phyloP scores from a whole-genome alignment of 2,329 filamentous ascomycete genomes.

The Fusarium vanettenii region DNA sequence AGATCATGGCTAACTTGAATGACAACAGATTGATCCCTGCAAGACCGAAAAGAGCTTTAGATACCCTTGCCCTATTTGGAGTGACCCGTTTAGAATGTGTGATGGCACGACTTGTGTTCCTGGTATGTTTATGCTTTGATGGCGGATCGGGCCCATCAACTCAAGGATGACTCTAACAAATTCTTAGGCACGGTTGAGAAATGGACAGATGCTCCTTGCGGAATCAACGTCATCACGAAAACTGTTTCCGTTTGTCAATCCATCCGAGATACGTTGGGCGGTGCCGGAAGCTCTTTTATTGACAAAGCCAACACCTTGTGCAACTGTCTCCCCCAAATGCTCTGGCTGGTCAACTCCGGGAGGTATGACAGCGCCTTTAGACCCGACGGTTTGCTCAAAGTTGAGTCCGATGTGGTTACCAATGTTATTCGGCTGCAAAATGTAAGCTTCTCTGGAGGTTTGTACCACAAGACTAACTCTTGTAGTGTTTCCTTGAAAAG shows the following conservation, averaged over 20 bases:
- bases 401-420: neutral
- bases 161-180: neutral
- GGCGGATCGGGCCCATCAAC: too few species aligned
- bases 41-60: neutral
- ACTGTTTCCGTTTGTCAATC: neutral
- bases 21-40: neutral
- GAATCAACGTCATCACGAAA: slow-evolving; percentile 1
- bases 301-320: neutral
- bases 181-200: neutral
- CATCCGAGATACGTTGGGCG: slow-evolving; percentile 1
- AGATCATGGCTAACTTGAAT: neutral
- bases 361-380: neutral
- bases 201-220: neutral
- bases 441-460: neutral
- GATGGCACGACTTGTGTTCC: neutral
- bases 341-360: neutral
- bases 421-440: slow-evolving; percentile 2
- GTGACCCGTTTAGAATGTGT: neutral
- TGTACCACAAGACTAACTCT: too few species aligned
- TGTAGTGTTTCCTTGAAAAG: neutral
- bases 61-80: slow-evolving; percentile 7
- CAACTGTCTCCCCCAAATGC: neutral
- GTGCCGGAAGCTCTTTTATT: neutral
- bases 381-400: neutral
- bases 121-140: neutral